phyloP scores from a whole-genome alignment of 768 basidiomycete species.

The Rhodosporidiobolus odoratus region DNA sequence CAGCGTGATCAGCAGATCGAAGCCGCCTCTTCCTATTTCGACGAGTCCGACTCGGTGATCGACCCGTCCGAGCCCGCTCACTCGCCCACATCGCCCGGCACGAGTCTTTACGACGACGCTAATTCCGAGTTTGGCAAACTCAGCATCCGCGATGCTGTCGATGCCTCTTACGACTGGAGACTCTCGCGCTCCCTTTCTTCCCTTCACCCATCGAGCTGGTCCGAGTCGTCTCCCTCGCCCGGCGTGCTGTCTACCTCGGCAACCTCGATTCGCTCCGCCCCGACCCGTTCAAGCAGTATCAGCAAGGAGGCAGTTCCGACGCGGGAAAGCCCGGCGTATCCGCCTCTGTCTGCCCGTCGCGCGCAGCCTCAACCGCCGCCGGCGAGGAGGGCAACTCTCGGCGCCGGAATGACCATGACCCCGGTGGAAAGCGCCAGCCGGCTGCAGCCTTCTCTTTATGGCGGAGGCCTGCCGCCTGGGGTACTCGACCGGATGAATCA shows the following conservation, averaged over 20 bases:
- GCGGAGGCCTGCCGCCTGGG: slow-evolving; percentile 4
- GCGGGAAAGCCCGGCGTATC: background rate
- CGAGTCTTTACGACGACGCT: background rate
- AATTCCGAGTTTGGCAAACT: background rate
- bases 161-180: background rate
- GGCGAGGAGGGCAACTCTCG: background rate
- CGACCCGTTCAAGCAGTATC: background rate
- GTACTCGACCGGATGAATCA: background rate
- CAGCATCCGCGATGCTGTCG: background rate
- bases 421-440: background rate
- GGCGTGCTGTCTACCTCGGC: background rate
- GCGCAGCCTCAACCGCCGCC: background rate
- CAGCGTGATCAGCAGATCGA: background rate
- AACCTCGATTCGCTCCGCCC: background rate
- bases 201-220: background rate
- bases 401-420: background rate
- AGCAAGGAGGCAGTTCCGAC: background rate
- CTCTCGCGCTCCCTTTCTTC: background rate
- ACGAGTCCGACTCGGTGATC: background rate
- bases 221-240: background rate
- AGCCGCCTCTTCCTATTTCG: background rate
- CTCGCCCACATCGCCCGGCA: background rate
- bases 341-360: background rate
- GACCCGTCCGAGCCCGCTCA: background rate
- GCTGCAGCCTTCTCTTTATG: slow-evolving; percentile 17